These are phyloP conservation scores for Malassezia globosa DNA, from an alignment of 1,284 basidiomycete genomes.

Conservation along the genomic window DNA sequence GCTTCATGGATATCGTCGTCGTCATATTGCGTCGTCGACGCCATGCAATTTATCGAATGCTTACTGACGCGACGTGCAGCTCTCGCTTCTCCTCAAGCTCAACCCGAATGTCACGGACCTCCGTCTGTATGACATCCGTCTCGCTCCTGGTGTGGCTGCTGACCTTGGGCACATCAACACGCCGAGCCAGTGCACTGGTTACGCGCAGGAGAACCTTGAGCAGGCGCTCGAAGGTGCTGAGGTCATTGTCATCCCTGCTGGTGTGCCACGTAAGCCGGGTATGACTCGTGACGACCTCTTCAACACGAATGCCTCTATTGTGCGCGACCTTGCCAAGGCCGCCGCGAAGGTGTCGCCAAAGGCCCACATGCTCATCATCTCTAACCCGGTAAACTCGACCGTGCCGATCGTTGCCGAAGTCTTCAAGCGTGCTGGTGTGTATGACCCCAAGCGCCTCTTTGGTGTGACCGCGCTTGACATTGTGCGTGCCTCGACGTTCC, in stretches of 20 bases:
- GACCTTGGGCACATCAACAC: slow-evolving; percentile 69
- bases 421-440: slow-evolving; percentile 84
- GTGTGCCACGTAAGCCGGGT: slow-evolving; percentile 52
- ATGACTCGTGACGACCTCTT: slow-evolving; percentile 99
- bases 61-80: no score
- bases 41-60: no score
- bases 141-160: slow-evolving; percentile 50
- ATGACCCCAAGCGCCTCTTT: slow-evolving; percentile 60
- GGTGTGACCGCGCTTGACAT: slow-evolving; percentile 96
- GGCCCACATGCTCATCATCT: slow-evolving; percentile 86
- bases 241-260: slow-evolving; percentile 93
- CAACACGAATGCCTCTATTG: slow-evolving; percentile 92
- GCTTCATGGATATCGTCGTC: not conserved
- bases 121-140: slow-evolving; percentile 43
- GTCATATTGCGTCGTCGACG: not conserved
- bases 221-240: slow-evolving; percentile 71
- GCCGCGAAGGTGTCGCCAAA: slow-evolving; percentile 76
- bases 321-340: slow-evolving; percentile 83
- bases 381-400: slow-evolving; percentile 66
- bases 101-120: slow-evolving; percentile 69
- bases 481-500: slow-evolving; percentile 86
- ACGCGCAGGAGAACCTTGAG: slow-evolving; percentile 62
- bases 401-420: slow-evolving; percentile 92
- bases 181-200: slow-evolving; percentile 70
- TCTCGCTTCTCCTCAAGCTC: slow-evolving; percentile 75